These are phyloP conservation scores for Ulota crispa DNA, from an alignment of 225 moss, liverwort and hornwort species.

Conservation along the genomic window DNA sequence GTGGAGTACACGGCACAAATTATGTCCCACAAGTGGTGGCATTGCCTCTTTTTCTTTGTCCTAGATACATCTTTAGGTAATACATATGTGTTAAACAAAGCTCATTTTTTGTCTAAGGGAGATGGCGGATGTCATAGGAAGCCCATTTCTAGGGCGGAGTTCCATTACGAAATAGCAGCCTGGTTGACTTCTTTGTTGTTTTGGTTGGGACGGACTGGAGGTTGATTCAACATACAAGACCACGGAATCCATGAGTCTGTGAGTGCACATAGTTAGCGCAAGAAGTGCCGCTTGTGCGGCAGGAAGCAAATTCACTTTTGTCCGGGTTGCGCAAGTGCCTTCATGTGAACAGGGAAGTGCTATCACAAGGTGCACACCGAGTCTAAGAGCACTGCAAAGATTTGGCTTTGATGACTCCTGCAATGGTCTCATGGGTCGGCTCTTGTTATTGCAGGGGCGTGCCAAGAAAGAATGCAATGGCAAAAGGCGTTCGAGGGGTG, in stretches of 20 bases:
- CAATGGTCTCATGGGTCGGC: neutral
- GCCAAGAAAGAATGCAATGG: neutral
- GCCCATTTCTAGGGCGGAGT: neutral
- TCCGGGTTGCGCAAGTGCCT: neutral
- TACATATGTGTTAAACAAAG: neutral
- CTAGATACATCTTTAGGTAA: neutral
- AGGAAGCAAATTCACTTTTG: neutral
- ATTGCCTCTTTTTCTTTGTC: neutral
- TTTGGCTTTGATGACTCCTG: neutral
- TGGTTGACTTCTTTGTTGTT: neutral
- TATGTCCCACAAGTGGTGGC: conserved; percentile 9
- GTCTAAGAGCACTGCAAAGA: neutral
- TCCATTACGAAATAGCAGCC: neutral
- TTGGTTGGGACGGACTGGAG: neutral
- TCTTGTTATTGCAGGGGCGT: neutral
- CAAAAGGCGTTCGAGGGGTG: no score
- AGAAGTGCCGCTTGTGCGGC: neutral
- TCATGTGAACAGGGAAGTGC: neutral
- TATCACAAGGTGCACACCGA: neutral
- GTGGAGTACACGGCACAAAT: neutral
- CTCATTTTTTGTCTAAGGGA: neutral
- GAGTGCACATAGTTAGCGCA: neutral
- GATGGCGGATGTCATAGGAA: accelerated
- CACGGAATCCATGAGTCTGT: neutral
- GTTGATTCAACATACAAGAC: neutral